Evolutionary conservation across 345 rosid species (phyloP), one percentile per base, ranked within the genome.

Genomic region (Citrus unshiu): DNA sequence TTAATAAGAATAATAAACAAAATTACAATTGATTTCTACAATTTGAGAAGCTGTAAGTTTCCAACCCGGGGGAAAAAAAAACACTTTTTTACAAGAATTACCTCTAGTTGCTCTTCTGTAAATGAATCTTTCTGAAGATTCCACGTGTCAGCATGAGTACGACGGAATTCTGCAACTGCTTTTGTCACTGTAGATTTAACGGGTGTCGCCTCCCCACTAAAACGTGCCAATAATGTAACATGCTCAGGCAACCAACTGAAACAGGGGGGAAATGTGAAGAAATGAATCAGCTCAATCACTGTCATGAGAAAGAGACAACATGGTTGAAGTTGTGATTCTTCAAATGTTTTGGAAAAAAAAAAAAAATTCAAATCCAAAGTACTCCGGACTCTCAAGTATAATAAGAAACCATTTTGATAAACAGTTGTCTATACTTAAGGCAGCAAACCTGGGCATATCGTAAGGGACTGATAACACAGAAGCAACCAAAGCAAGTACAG

Each of bases 131-230:
- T 96, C 82, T 96, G 99, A 70, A 94, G 80, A 81, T 88, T 92
- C 99, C 99, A 96, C 27, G 93, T 96, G 78, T 96, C 98, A 29
- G 98, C 98, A 84, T 96, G 99, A 61, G 99, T 93, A 76, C 97
- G 89, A 39, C 97, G 84, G 84, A 93, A 93, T 88, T 96, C 98
- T 10, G 99, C 99, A 68, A 93, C 96, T n/a, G 97, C 97, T 89
- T 96, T 96, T 25, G 99, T 93, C 79, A 96, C 98, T 0, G 97
- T 92, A 6, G 97, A 93, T 89, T 93, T 96, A 78, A 96, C 84
- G 16, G 97, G 98, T 7, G 94, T 88, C 66, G 93, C 93, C 90
- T 96, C 97, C 46, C 91, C 84, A 9, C 88, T 88, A 66, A 96
- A 96, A 61, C 92, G 94, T 67, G 97, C 98, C 81, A 96, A 87